Evolutionary conservation across 805 yeast genomes (phyloP), one percentile per base, ranked within the genome.

Genomic region (Ogataea nakhonphanomensis): DNA sequence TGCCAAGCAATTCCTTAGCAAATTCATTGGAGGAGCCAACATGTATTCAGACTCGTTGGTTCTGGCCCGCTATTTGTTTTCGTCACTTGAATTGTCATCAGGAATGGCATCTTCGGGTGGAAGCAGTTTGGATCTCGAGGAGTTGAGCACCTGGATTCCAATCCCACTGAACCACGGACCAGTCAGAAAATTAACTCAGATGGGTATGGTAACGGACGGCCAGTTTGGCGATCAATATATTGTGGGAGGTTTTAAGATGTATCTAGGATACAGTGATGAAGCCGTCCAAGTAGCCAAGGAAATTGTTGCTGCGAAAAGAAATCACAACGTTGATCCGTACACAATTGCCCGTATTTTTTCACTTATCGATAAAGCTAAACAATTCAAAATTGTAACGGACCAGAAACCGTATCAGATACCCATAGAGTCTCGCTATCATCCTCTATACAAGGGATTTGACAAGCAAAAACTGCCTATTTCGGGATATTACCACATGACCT

Each of bases 1-100:
- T 5, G 85, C 85, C 1, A 79, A 78, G 50, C 82, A 78, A 39
- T 60, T 80, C 8, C 60, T 79, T 15, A 53, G 73, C 32, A 76
- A 72, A 46, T 70, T 73, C 48, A 56, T 62, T 26, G 46, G 43
- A 21, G 33, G 35, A 2, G 33, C 37, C 8, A 14, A 30, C n/a
- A 25, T 35, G 9, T 27, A 37, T 10, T 46, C 57, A 2, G 47
- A 48, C 25, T 44, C 57, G 2, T 34, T 57, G 15, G 37, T 53
- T 11, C 35, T 57, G 14, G 46, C 62, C 9, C 46, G 53, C 15
- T 56, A 55, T 21, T 35, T 58, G 13, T 78, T 74, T 50, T 64
- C 72, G 1, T 62, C 73, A 1, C 64, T 78, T 53, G 84, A 79
- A 48, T 61, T 77, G 3, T 62, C 76, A 24, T 79, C 82, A 1